phyloP scores from a whole-genome alignment of 2,329 filamentous ascomycete genomes.

The Fusarium siculi region DNA sequence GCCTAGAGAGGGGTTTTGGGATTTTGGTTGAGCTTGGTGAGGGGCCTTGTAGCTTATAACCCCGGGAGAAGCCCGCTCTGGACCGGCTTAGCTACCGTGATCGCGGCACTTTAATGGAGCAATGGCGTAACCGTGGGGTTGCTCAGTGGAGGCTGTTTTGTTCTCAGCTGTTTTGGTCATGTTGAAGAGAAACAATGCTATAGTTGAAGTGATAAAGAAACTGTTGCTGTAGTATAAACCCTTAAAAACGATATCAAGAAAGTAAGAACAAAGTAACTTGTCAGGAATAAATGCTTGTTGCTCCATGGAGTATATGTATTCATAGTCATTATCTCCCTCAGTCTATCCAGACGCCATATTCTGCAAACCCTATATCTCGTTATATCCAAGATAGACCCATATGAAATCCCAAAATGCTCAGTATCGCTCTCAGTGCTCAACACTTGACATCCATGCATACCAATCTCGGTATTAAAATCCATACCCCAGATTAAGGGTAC shows the following conservation, averaged over 20 bases:
- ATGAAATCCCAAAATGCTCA: not conserved
- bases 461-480: not conserved
- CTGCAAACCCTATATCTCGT: slow-evolving; percentile 12
- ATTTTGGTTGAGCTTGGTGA: slow-evolving; percentile 28
- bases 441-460: not conserved
- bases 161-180: not conserved
- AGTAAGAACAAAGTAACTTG: not conserved
- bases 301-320: slow-evolving; percentile 11
- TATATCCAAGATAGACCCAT: not conserved
- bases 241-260: not conserved
- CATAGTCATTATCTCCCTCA: slow-evolving; percentile 25
- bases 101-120: slow-evolving; percentile 22
- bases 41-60: slow-evolving; percentile 10
- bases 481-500: slow-evolving; percentile 39
- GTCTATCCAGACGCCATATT: slow-evolving; percentile 23
- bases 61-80: slow-evolving; percentile 31
- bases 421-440: slow-evolving; percentile 1
- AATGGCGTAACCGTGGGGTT: slow-evolving; percentile 33
- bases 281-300: not conserved
- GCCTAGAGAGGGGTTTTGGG: slow-evolving; percentile 13
- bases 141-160: not conserved
- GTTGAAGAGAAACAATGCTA: not conserved
- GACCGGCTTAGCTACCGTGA: slow-evolving; percentile 18
- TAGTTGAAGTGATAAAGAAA: not conserved
- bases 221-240: not conserved